phyloP scores from a whole-genome alignment of 495 filamentous ascomycete species.

The Annulohypoxylon maeteangense region DNA sequence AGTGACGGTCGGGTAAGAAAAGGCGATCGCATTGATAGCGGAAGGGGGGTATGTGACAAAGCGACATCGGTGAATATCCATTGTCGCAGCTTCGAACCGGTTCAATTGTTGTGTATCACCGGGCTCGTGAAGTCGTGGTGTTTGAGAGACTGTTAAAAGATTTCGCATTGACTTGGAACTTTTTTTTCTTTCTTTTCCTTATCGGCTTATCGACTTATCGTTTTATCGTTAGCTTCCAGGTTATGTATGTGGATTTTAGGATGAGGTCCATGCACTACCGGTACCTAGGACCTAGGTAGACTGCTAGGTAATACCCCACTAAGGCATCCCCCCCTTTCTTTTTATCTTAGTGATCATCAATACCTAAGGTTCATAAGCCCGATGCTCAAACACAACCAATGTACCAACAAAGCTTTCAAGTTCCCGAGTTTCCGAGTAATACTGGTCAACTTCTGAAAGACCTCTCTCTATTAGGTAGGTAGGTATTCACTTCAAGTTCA shows the following conservation, averaged over 20 bases:
- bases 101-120: not conserved
- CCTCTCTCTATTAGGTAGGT: no score
- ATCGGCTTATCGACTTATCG: constrained; percentile 24
- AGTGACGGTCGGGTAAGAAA: constrained; percentile 80
- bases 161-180: constrained; percentile 1
- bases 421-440: no score
- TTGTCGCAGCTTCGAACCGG: constrained; percentile 51
- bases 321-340: not conserved
- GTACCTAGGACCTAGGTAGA: not conserved
- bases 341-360: no score
- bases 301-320: not conserved
- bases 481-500: no score
- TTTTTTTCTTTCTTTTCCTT: constrained; percentile 31
- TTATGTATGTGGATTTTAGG: not conserved
- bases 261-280: not conserved
- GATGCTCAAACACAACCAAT: no score
- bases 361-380: not conserved
- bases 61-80: constrained; percentile 97
- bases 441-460: no score
- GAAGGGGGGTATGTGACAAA: constrained; percentile 96
- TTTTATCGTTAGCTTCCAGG: constrained; percentile 14
- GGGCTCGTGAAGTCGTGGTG: not conserved
- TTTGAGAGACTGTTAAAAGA: not conserved
- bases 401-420: no score
- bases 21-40: constrained; percentile 92